Percentiles rank a stretch among this genome's conserved stretches.
These are phyloP conservation scores for Picea sitchensis DNA, from an alignment of 75 land plant species.

Conservation along the genomic window DNA sequence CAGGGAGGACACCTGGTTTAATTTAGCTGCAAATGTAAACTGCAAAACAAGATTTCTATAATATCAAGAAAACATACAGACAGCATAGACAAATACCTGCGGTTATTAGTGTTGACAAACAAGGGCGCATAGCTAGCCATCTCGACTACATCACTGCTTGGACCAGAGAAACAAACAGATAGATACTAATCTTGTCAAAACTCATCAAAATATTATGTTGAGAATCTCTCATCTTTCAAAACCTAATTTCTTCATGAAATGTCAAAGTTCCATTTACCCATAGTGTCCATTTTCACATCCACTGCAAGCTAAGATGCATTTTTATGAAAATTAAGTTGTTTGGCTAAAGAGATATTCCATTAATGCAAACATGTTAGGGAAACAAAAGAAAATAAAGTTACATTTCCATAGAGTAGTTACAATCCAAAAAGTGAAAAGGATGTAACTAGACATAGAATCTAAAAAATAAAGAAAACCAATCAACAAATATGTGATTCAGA, in stretches of 20 bases:
- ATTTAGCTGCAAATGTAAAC: neutral
- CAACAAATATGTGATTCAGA: too few relatives aligned
- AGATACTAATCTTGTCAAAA: conserved; percentile 7
- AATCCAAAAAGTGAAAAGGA: neutral
- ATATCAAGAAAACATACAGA: neutral
- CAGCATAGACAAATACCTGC: conserved; percentile 34
- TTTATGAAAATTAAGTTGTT: neutral
- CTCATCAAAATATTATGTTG: neutral
- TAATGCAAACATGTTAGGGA: neutral
- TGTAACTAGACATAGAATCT: neutral
- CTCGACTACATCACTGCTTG: conserved; percentile 77
- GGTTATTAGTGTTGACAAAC: conserved; percentile 78
- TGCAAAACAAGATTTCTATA: neutral
- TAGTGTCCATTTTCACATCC: neutral
- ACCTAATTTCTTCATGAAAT: neutral
- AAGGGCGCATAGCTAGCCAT: conserved; percentile 99
- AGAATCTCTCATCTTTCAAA: neutral
- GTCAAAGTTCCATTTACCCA: neutral
- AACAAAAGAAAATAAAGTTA: neutral
- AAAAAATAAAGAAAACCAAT: neutral
- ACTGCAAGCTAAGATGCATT: neutral
- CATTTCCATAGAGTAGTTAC: neutral
- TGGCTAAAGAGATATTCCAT: neutral
- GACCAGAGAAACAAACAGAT: neutral
- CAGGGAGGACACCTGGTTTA: neutral